Evolutionary conservation across 2,329 filamentous ascomycete species (phyloP), one percentile per base, ranked within the genome.

Genomic region (Macrophomina pseudophaseolina): DNA sequence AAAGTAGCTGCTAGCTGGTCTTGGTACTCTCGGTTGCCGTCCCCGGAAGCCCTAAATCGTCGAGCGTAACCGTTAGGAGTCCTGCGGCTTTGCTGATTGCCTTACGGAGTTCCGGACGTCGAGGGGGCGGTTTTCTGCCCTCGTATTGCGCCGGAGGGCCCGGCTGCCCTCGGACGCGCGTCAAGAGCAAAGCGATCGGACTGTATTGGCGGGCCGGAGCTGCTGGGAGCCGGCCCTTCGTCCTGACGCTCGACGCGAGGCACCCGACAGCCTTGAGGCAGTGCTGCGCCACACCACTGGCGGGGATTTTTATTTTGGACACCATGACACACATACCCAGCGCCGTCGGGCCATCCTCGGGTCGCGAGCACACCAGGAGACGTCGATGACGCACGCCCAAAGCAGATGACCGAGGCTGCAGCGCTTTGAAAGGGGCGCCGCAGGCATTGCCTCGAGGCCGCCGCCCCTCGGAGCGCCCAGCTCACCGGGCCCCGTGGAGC

Each of bases 91-190:
- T n/a, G 18, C 53, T 6, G 52, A 40, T 58, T 28, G 18, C 33
- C 33, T 54, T 38, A 38, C 52, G 52, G 52, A 54, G 33, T 54
- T 3, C 52, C 52, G 52, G 52, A 38, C 52, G n/a, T 44, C 16
- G 42, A 44, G 42, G 12, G 44, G 48, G 48, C 5, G 23, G 30
- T 51, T 51, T 30, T 51, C 48, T 51, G 16, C 46, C n/a, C 18
- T 59, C 40, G 40, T 59, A 33, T 59, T 59, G 40, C 54, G 54
- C 38, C 54, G 38, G 54, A 59, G 54, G 14, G 40, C 40, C 40
- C 56, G 56, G 40, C 56, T 59, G 56, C 56, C 46, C 42, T 59
- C 56, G 40, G 56, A 59, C 56, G 56, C 56, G 56, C 56, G 56
- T 59, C 56, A 12, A 23, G 53, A 42, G n/a, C 16, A 46, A n/a